Evolutionary conservation across 1,284 basidiomycete species (phyloP), one percentile per base, ranked within the genome.

Genomic region (Flammula alnicola): DNA sequence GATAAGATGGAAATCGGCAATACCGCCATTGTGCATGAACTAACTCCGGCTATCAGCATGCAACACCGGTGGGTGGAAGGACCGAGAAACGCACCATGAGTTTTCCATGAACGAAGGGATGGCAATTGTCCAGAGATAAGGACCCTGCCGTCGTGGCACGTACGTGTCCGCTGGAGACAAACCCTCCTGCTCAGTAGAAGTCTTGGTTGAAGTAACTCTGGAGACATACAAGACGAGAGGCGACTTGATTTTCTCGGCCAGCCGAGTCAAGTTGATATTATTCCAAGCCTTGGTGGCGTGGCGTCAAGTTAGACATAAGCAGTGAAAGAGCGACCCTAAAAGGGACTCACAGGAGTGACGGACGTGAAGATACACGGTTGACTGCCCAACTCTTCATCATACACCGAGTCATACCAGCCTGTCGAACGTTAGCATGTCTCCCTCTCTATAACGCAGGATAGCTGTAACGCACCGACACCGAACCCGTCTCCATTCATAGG

Each of bases 401-500:
- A 81, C 14, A 81, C 77, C 12, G 83, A 83, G 68, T 92, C 91
- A 65, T 93, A 94, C 91, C 92, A 94, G 4, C 89, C 91, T 88
- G 46, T 12, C 20, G 22, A 26, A 32, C 32, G 16, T 16, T 17
- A 30, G 16, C 20, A 42, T 32, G 30, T 25, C 20, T 16, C 20
- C 22, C 20, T 37, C 11, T 11, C n/a, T 44, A 16, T 39, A 30
- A 5, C 47, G 22, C 20, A 27, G 11, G 36, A n/a, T n/a, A 40
- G 23, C 37, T 42, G 22, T 25, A 33, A 81, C 91, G 68, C 72
- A 82, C 94, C 95, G 22, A 99, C 93, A 26, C 96, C 96, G 65
- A 98, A 98, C 0, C 96, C 96, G 67, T 99, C 96, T 19, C 94
- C 95, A 61, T 95, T 95, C 73, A 95, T 93, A 8, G 93, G 93